These are phyloP conservation scores for Termitomyces sp. DNA, from an alignment of 768 basidiomycete species.

Conservation along the genomic window DNA sequence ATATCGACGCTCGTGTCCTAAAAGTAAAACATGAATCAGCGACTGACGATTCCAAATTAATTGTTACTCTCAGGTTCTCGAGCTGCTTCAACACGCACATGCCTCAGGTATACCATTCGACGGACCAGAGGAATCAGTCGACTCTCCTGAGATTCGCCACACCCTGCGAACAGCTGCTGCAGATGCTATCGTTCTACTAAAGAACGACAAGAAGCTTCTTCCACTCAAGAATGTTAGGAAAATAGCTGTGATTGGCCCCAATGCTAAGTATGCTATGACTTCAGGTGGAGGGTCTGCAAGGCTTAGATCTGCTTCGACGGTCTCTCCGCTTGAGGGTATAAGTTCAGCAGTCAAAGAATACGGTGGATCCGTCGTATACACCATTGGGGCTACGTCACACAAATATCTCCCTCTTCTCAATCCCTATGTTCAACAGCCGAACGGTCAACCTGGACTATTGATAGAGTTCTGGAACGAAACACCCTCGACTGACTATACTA, in stretches of 20 bases:
- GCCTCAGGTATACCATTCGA: slow-evolving; percentile 53
- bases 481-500: slow-evolving; percentile 31
- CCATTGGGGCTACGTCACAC: slow-evolving; percentile 35
- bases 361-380: slow-evolving; percentile 44
- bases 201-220: slow-evolving; percentile 49
- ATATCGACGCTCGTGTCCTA: slow-evolving; percentile 34
- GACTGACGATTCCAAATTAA: background rate
- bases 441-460: slow-evolving; percentile 33
- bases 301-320: slow-evolving; percentile 44
- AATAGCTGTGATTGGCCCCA: slow-evolving; percentile 61
- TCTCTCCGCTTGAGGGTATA: slow-evolving; percentile 58
- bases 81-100: slow-evolving; percentile 40
- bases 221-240: slow-evolving; percentile 37
- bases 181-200: slow-evolving; percentile 53
- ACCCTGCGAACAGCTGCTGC: slow-evolving; percentile 48
- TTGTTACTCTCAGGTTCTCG: slow-evolving; percentile 33
- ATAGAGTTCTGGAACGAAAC: slow-evolving; percentile 43
- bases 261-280: slow-evolving; percentile 46
- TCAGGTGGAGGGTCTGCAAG: slow-evolving; percentile 60
- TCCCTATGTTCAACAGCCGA: slow-evolving; percentile 33
- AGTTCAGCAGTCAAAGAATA: slow-evolving; percentile 31
- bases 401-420: slow-evolving; percentile 49
- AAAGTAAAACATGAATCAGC: slow-evolving; percentile 19
- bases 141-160: slow-evolving; percentile 41
- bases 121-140: slow-evolving; percentile 38